Base-by-base conservation (phyloP, 164 flowering plant genomes). In the Umbilicus rupestris region DNA sequence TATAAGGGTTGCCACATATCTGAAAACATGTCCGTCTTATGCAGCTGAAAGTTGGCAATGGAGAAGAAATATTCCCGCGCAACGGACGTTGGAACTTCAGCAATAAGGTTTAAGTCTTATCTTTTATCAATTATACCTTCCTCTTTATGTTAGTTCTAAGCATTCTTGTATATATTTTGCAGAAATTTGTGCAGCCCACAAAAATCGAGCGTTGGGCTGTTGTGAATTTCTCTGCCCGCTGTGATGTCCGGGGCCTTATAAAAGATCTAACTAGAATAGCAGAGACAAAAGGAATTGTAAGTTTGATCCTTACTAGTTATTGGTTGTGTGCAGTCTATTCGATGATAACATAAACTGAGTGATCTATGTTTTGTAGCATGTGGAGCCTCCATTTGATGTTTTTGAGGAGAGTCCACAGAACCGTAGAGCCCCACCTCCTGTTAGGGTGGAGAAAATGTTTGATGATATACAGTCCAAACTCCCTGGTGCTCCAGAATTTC, bases 41-140 rank as follows among this genome's bases (percentile, higher is more conserved):
- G 35, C 83, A 94, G 99, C 73, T 94, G 73, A 89, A 79, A 72
- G 79, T 79, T 11, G 99, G 97, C 29, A 81, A 84, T 57, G 90
- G 88, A 8, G 96, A 87, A 10, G 89, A 88, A 26, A 76, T 88
- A 26, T 39, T 66, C 31, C 85, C 97, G 7, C 76, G 92, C 7
- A 86, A 84, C 73, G 99, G 99, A 7, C 74, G 92, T 0, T 91
- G 97, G 99, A 95, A 92, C 67, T 87, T 91, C 37, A 88, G 82
- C 49, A 79, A 88, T 16, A 95, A 89, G 96, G 99, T 91, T 35
- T 41, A 39, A 3, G 1, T 68, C 30, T 58, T 15, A 26, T 15
- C 1, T 39, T 14, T 39, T 15, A n/a, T 12, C 66, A 17, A 3
- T 50, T 30, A 8, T 64, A 46, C 17, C 47, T 19, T 26, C 60